phyloP scores from a whole-genome alignment of 192 early-diverging fungal species.

The Podila verticillata region DNA sequence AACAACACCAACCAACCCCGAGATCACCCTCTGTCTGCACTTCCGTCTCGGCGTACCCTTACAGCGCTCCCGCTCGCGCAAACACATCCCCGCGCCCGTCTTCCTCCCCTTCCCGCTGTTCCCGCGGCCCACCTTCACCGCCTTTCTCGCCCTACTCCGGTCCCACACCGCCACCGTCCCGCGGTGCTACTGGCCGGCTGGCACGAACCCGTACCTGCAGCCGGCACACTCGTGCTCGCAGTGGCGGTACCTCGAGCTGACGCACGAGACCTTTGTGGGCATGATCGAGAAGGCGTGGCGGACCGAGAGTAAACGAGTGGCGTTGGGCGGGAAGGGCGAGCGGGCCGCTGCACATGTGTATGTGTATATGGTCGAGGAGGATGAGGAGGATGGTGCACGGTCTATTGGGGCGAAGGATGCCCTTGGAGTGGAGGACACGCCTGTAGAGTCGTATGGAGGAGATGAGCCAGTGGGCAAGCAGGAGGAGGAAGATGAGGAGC shows the following conservation, averaged over 20 bases:
- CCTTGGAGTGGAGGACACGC: too few relatives aligned
- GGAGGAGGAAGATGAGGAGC: too few relatives aligned
- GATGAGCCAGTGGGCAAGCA: too few relatives aligned
- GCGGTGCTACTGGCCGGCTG: background rate
- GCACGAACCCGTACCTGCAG: background rate
- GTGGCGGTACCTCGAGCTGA: background rate
- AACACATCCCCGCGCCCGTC: background rate
- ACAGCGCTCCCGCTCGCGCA: background rate
- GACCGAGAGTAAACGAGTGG: background rate
- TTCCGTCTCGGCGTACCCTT: background rate
- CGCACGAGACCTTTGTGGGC: background rate
- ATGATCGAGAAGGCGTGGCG: background rate
- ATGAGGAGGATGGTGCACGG: too few relatives aligned
- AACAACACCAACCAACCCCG: background rate
- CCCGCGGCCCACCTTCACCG: background rate
- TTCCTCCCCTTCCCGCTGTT: background rate
- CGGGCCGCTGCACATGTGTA: too few relatives aligned
- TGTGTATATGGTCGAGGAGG: too few relatives aligned
- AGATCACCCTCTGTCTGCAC: background rate
- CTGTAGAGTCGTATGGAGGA: too few relatives aligned
- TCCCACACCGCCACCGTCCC: background rate
- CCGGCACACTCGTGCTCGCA: background rate
- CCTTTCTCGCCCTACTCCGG: background rate
- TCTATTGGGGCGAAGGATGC: too few relatives aligned
- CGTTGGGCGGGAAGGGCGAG: too few relatives aligned